Evolutionary conservation across 768 basidiomycete species (phyloP), one percentile per base, ranked within the genome.

Genomic region (Mrakia hoshinonis): DNA sequence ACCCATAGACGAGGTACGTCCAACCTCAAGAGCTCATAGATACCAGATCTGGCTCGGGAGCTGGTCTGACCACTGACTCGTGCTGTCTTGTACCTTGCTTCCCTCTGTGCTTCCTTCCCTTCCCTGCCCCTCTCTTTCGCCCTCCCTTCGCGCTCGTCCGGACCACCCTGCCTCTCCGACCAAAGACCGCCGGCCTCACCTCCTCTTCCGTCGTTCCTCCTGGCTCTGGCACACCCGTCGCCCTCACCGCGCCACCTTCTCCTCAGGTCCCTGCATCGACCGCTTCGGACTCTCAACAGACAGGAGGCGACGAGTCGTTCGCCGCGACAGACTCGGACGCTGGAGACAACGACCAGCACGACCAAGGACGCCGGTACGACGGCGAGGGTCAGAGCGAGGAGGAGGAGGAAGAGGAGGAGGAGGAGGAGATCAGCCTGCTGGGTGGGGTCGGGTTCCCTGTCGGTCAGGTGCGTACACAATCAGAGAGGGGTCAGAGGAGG

Each of bases 371-470:
- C 34, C 70, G 63, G 43, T 71, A 71, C 62, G 70, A 66, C 2
- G 54, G 34, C 24, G 31, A 22, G 52, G 61, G 46, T 0, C 71
- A 70, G 10, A 74, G 54, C 36, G 74, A 74, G 54, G 68, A 51
- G 73, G 75, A 38, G 46, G 72, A 65, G 34, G 52, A 70, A 11
- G 69, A 75, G 49, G 71, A 95, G 76, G 92, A 95, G 72, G 92
- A 96, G 70, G 94, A 96, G 78, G 90, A 92, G 75, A 83, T 97
- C 68, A 94, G 96, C 74, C 83, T 87, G 81, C 89, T 88, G 68
- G 94, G 94, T 51, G 95, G 96, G 13, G 89, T 91, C 70, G 96
- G 96, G 46, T 97, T 98, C 70, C 95, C 95, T 26, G 85, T 92
- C 51, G 94, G 93, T 46, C 87, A 90, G 61, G 93, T 95, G 79